Conservation (phyloP, 2,329 filamentous ascomycete species). For the Knoxdaviesia proteae region DNA sequence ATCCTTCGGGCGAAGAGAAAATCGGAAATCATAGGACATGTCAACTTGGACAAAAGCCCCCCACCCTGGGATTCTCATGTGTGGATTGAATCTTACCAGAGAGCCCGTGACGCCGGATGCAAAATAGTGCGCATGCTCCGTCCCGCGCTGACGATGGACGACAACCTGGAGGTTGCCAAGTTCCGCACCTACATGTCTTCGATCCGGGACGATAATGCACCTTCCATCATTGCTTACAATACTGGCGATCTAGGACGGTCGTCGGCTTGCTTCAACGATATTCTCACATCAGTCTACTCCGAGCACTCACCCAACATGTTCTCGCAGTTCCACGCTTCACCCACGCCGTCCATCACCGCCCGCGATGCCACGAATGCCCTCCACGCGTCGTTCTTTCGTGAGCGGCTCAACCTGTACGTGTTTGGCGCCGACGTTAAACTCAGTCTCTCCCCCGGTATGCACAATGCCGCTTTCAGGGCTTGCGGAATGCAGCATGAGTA, state of each 20-base stretch:
- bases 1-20: slow-evolving; percentile 24
- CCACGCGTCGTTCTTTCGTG: slow-evolving; percentile 43
- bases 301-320: neutral
- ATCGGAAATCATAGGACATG: slow-evolving; percentile 5
- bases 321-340: neutral
- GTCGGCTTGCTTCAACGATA: slow-evolving; percentile 45
- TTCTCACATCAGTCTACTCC: slow-evolving; percentile 24
- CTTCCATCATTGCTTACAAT: slow-evolving; percentile 39
- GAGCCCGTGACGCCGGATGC: slow-evolving; percentile 35
- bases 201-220: too few relatives aligned
- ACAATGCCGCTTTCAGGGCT: slow-evolving; percentile 45
- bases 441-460: slow-evolving; percentile 60
- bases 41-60: neutral
- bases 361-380: slow-evolving; percentile 42
- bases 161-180: slow-evolving; percentile 39
- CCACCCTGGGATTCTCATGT: slow-evolving; percentile 6
- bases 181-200: slow-evolving; percentile 16
- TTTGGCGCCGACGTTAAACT: slow-evolving; percentile 53
- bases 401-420: slow-evolving; percentile 52
- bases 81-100: slow-evolving; percentile 36
- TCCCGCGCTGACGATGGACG: slow-evolving; percentile 31
- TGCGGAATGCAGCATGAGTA: slow-evolving; percentile 53
- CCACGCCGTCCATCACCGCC: slow-evolving; percentile 26
- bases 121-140: slow-evolving; percentile 41
- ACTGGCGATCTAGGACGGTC: slow-evolving; percentile 39